Evolutionary conservation across 495 filamentous ascomycete genomes (phyloP).

Genomic region (Penicillium dipodomyicola): DNA sequence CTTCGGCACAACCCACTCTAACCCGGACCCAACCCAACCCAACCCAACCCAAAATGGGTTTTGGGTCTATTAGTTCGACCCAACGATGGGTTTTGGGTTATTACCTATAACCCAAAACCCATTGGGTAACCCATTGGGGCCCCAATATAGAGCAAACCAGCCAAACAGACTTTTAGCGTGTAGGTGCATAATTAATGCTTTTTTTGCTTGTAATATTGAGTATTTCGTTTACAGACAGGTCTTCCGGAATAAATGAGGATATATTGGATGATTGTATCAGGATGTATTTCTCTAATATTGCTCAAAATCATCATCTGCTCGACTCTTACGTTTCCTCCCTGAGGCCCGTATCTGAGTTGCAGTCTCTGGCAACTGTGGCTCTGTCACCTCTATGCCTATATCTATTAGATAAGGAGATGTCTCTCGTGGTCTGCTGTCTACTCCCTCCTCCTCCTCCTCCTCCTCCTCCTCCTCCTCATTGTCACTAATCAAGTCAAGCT

Average conservation of each 20-base stretch:
- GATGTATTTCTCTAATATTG: background rate
- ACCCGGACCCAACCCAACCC: too few species aligned
- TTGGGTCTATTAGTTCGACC: too few species aligned
- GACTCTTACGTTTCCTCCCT: conserved; percentile 1
- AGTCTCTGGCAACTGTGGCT: background rate
- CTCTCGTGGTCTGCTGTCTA: background rate
- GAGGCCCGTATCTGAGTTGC: background rate
- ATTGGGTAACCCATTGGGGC: background rate
- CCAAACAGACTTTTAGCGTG: background rate
- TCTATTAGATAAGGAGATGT: background rate
- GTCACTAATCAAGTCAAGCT: too few species aligned
- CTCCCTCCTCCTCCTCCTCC: background rate
- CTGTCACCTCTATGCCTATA: background rate
- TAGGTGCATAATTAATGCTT: background rate
- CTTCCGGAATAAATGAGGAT: background rate
- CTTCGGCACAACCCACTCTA: too few species aligned
- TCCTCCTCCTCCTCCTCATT: too few species aligned
- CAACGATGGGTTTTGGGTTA: too few species aligned
- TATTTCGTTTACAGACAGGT: background rate
- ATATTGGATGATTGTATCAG: background rate
- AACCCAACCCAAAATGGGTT: background rate
- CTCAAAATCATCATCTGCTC: background rate
- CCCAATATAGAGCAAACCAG: background rate
- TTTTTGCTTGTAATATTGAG: background rate
- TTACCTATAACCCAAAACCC: background rate